Percentiles rank a stretch among this genome's conserved stretches.
Conservation (phyloP, 1,284 basidiomycete species). For the Rhizoctonia solani region DNA sequence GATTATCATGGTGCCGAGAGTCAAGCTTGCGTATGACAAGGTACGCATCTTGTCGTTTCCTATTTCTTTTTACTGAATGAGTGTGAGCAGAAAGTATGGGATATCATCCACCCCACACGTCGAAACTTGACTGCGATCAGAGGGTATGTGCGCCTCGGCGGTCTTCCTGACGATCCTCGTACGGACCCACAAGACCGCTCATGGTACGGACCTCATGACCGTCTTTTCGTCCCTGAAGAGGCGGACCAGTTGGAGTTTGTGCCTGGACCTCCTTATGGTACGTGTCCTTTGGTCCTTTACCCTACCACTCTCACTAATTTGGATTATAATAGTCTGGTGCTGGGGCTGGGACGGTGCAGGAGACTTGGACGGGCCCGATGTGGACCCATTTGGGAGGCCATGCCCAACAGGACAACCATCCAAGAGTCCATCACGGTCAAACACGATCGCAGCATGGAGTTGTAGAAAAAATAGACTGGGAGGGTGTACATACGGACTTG, state of each 20-base stretch:
- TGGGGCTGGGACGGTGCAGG: conserved; percentile 99
- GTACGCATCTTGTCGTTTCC: conserved; percentile 51
- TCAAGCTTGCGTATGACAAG: conserved; percentile 91
- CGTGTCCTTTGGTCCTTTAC: conserved; percentile 44
- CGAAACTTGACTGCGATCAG: conserved; percentile 92
- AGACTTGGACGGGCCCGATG: conserved; percentile 90
- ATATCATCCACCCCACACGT: conserved; percentile 87
- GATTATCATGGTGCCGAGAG: conserved; percentile 94
- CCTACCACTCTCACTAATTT: conserved; percentile 8
- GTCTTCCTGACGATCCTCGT: conserved; percentile 88
- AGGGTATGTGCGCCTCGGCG: conserved; percentile 86
- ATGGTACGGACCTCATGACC: conserved; percentile 95
- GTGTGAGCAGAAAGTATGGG: conserved; percentile 74
- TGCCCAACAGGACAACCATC: conserved; percentile 68
- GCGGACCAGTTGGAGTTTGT: conserved; percentile 72
- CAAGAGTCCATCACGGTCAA: conserved; percentile 68
- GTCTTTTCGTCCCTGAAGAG: conserved; percentile 88
- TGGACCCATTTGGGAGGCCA: conserved; percentile 94
- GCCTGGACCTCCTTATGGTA: conserved; percentile 85
- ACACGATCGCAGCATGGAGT: conserved; percentile 63
- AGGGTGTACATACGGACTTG: not conserved
- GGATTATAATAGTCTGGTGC: conserved; percentile 76
- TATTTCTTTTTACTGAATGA: conserved; percentile 2
- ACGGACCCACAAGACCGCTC: conserved; percentile 92
- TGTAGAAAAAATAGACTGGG: not conserved